These are phyloP conservation scores for Alnus rubra DNA, from an alignment of 306 rosid genomes.

Conservation along the genomic window DNA sequence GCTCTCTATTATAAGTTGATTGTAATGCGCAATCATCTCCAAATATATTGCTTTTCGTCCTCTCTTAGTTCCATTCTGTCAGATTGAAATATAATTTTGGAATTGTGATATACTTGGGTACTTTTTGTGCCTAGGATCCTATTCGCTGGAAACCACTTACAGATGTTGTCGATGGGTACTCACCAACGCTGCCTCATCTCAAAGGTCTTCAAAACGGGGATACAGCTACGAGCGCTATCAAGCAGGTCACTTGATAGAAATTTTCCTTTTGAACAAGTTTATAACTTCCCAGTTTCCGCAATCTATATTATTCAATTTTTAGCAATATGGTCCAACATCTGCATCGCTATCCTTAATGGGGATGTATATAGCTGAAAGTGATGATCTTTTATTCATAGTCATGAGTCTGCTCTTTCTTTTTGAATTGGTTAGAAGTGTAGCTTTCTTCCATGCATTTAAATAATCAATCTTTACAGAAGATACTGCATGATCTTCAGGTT, in stretches of 20 bases:
- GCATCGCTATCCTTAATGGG: slow-evolving; percentile 9
- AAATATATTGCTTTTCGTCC: slow-evolving; percentile 7
- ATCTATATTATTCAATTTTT: slow-evolving; percentile 19
- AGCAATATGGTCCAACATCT: slow-evolving; percentile 6
- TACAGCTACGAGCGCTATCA: slow-evolving; percentile 98
- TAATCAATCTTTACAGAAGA: slow-evolving; percentile 7
- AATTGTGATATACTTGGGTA: not conserved
- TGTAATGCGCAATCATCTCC: not conserved
- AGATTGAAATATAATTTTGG: not conserved
- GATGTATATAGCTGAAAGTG: slow-evolving; percentile 17
- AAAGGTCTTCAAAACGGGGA: slow-evolving; percentile 99
- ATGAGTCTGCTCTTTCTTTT: slow-evolving; percentile 1
- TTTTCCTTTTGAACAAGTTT: slow-evolving; percentile 13
- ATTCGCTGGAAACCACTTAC: slow-evolving; percentile 95
- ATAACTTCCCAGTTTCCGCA: slow-evolving; percentile 13
- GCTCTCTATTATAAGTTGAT: slow-evolving; percentile 7
- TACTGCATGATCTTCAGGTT: slow-evolving; percentile 59
- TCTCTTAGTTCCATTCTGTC: slow-evolving; percentile 8
- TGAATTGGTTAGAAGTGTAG: not conserved
- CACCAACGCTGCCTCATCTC: slow-evolving; percentile 97
- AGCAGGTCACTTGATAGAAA: slow-evolving; percentile 67
- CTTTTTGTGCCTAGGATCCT: slow-evolving; percentile 70
- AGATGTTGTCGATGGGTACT: slow-evolving; percentile 98
- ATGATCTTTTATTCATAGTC: slow-evolving; percentile 22
- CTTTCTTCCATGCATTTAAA: slow-evolving; percentile 9